Percentiles rank a stretch among this genome's conserved stretches.
Evolutionary conservation across 306 rosid species (phyloP).

Genomic region (Castanea sativa): DNA sequence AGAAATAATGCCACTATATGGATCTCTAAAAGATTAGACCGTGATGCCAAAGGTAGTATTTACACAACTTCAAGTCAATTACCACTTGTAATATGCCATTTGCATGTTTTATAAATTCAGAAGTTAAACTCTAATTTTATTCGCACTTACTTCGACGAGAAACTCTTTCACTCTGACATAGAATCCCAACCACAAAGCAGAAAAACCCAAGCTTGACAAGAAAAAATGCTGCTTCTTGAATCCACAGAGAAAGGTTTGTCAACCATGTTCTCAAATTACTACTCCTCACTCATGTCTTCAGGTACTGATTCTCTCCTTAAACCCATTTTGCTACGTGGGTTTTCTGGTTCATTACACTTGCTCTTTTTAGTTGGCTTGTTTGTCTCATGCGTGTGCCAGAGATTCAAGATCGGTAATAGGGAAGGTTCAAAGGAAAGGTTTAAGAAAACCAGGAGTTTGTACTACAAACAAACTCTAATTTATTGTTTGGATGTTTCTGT

Average conservation of each 20-base stretch:
- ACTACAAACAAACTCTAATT: conserved; percentile 20
- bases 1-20: too few relatives aligned
- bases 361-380: conserved; percentile 30
- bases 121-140: too few relatives aligned
- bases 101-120: too few relatives aligned
- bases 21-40: too few relatives aligned
- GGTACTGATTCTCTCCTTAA: conserved; percentile 30
- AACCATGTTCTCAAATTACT: conserved; percentile 11
- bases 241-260: conserved; percentile 12
- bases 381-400: conserved; percentile 39
- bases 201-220: neutral
- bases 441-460: conserved; percentile 5
- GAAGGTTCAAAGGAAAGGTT: conserved; percentile 25
- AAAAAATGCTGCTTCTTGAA: conserved; percentile 22
- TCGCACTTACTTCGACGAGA: too few relatives aligned
- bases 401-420: conserved; percentile 15
- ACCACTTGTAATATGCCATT: too few relatives aligned
- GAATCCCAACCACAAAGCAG: neutral
- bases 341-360: conserved; percentile 47
- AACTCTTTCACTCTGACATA: neutral
- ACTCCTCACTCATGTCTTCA: conserved; percentile 7
- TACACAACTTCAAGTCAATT: too few relatives aligned
- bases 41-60: too few relatives aligned
- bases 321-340: conserved; percentile 39
- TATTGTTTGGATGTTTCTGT: conserved; percentile 30